Conservation (phyloP, 2,329 filamentous ascomycete genomes). For the Immersiporthe knoxdaviesiana region DNA sequence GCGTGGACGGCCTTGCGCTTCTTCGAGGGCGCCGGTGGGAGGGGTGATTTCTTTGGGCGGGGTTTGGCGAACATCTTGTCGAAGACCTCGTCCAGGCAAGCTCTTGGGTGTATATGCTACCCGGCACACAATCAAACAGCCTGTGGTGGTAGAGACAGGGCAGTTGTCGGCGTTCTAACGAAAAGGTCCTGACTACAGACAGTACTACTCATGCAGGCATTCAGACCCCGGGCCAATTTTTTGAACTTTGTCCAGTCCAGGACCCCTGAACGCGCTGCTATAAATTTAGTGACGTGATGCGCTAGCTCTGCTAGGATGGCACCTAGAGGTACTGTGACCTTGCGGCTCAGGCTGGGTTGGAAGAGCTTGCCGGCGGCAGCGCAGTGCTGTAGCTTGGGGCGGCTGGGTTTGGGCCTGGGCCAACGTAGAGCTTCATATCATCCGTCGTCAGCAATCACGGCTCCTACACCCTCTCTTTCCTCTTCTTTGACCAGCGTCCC, state of each 20-base stretch:
- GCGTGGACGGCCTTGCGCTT: slow-evolving; percentile 63
- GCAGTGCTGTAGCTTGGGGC: slow-evolving; percentile 3
- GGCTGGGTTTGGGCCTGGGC: slow-evolving; percentile 5
- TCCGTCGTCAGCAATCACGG: slow-evolving; percentile 13
- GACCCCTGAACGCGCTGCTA: slow-evolving; percentile 30
- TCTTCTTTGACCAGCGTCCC: background rate
- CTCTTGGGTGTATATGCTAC: background rate
- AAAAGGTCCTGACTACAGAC: background rate
- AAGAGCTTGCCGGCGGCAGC: slow-evolving; percentile 29
- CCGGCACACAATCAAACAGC: background rate
- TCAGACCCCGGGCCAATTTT: slow-evolving; percentile 12
- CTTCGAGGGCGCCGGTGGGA: slow-evolving; percentile 66
- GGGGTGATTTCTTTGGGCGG: slow-evolving; percentile 58
- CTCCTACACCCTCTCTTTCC: background rate
- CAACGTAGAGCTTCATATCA: slow-evolving; percentile 24
- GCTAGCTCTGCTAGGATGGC: slow-evolving; percentile 19
- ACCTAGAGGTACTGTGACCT: background rate
- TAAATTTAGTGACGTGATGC: slow-evolving; percentile 27
- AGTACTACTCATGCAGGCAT: background rate
- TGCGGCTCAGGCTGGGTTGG: slow-evolving; percentile 17
- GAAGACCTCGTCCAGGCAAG: too few species aligned
- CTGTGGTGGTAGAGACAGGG: background rate
- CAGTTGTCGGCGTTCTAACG: background rate
- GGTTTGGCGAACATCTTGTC: slow-evolving; percentile 56
- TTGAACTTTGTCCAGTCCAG: slow-evolving; percentile 19